Conservation (phyloP, 768 basidiomycete genomes). For the Termitomyces eurrhizus region DNA sequence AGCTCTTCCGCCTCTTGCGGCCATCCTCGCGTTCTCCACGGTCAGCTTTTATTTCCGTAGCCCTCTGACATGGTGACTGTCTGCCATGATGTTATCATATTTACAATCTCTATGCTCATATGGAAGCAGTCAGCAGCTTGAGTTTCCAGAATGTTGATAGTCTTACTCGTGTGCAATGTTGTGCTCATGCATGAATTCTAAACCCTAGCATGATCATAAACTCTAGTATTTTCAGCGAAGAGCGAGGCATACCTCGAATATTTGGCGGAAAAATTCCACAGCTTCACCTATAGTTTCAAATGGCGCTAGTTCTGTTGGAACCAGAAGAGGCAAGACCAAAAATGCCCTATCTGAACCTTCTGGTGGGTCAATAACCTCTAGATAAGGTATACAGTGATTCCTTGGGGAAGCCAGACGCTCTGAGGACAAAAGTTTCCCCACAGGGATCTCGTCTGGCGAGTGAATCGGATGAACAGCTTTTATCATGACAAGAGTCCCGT, state of each 20-base stretch:
- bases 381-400: conserved; percentile 31
- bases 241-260: conserved; percentile 16
- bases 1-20: too few species aligned
- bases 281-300: background rate
- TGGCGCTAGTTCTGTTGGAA: background rate
- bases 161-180: conserved; percentile 28
- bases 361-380: conserved; percentile 14
- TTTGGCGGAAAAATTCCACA: conserved; percentile 3
- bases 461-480: background rate
- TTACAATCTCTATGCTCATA: conserved; percentile 13
- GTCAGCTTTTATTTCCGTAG: too few species aligned
- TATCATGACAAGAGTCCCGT: conserved; percentile 1
- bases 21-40: too few species aligned
- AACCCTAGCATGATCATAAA: conserved; percentile 16
- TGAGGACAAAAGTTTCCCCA: background rate
- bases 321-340: background rate
- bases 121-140: background rate
- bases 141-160: background rate
- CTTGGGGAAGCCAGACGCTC: conserved; percentile 8
- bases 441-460: conserved; percentile 1
- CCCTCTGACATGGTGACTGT: too few species aligned
- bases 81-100: conserved; percentile 17
- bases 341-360: conserved; percentile 12
- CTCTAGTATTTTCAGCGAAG: background rate
- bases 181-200: conserved; percentile 31